These are phyloP conservation scores for Diaporthe eres DNA, from an alignment of 2,329 filamentous ascomycete genomes.

Conservation along the genomic window DNA sequence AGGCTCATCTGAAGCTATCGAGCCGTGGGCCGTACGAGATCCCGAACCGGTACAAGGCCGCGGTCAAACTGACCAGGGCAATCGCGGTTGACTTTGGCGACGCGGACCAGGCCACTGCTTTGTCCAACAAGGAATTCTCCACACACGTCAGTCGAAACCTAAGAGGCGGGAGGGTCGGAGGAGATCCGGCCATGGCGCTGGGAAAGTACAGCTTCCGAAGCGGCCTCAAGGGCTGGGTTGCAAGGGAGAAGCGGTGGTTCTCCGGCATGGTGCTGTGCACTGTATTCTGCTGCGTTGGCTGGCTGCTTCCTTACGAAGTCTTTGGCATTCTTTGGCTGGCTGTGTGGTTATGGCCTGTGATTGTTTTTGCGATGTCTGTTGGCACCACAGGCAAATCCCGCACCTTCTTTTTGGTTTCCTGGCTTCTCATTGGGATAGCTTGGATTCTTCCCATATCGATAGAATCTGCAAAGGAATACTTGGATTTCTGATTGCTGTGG, in stretches of 20 bases:
- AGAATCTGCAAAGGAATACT: not conserved
- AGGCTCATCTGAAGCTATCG: not conserved
- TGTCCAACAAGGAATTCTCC: conserved; percentile 18
- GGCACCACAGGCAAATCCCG: not conserved
- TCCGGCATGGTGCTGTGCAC: not conserved
- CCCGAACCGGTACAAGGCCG: conserved; percentile 16
- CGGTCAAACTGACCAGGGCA: not conserved
- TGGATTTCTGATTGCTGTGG: not conserved
- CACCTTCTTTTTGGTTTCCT: not conserved
- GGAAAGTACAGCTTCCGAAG: not conserved
- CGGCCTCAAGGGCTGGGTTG: not conserved
- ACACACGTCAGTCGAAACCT: not conserved
- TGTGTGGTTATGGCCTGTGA: not conserved
- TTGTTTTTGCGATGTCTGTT: not conserved
- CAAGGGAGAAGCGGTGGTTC: conserved; percentile 10
- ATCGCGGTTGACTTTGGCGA: not conserved
- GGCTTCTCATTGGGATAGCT: not conserved
- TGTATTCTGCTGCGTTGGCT: not conserved
- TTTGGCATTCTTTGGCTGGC: not conserved
- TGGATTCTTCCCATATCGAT: not conserved
- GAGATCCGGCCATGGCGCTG: not conserved
- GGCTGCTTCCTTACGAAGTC: not conserved
- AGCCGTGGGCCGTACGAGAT: not conserved
- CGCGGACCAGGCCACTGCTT: not conserved
- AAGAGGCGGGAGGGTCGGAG: not conserved